Percentiles rank a stretch among this genome's conserved stretches.
Evolutionary conservation across 2,329 filamentous ascomycete genomes (phyloP).

Genomic region (Sodiomyces alkalinus): DNA sequence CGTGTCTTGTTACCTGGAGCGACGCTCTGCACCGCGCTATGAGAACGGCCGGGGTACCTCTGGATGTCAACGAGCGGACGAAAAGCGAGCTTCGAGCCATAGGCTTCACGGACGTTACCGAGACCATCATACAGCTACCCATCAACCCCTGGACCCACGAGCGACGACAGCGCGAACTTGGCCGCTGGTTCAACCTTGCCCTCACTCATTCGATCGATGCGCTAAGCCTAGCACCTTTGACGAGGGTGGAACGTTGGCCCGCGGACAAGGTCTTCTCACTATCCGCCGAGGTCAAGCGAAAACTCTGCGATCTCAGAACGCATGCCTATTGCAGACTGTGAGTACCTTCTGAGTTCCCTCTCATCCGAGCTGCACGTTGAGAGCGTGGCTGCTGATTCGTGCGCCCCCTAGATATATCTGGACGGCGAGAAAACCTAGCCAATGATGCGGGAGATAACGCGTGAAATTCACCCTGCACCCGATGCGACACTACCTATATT

Average conservation of each 20-base stretch:
- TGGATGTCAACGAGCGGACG: slow-evolving; percentile 43
- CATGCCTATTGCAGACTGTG: slow-evolving; percentile 66
- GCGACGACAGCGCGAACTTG: slow-evolving; percentile 49
- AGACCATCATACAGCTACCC: slow-evolving; percentile 53
- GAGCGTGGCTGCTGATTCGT: slow-evolving; percentile 2
- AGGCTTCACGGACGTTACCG: slow-evolving; percentile 69
- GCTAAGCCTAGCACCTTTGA: slow-evolving; percentile 59
- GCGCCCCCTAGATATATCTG: slow-evolving; percentile 8
- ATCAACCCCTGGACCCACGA: slow-evolving; percentile 60
- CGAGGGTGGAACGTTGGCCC: slow-evolving; percentile 43
- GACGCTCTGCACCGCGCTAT: slow-evolving; percentile 53
- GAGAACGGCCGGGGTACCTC: slow-evolving; percentile 44
- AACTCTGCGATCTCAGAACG: slow-evolving; percentile 53
- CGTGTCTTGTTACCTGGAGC: slow-evolving; percentile 54
- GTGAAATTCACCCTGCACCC: too few species aligned
- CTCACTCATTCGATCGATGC: slow-evolving; percentile 60
- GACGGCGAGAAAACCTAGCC: slow-evolving; percentile 8
- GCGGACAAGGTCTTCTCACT: slow-evolving; percentile 48
- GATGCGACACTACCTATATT: too few species aligned
- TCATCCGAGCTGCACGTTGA: too few species aligned
- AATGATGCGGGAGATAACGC: too few species aligned
- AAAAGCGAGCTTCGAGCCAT: slow-evolving; percentile 45
- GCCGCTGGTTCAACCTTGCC: slow-evolving; percentile 71
- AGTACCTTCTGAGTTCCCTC: slow-evolving; percentile 31
- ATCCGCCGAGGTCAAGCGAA: slow-evolving; percentile 44